Percentiles rank a stretch among this genome's conserved stretches.
Conservation (phyloP, 2,329 filamentous ascomycete species). For the Diplodia seriata region DNA sequence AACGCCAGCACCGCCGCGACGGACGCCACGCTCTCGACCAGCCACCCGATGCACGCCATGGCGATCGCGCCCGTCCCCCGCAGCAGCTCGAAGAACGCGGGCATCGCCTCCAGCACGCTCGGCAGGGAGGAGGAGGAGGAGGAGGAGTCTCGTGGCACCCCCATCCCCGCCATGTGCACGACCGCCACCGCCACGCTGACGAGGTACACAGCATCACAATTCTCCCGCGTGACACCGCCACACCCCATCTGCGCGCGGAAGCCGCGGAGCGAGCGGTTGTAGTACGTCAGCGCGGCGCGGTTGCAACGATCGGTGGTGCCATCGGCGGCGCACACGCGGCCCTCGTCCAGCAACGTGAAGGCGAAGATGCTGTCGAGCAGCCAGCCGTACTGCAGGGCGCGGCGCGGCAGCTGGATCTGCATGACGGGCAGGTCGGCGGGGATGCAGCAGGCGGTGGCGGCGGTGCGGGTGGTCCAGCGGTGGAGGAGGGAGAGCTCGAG, state of each 20-base stretch:
- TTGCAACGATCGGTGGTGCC: too few relatives aligned
- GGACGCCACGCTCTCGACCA: neutral
- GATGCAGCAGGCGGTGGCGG: slow-evolving; percentile 49
- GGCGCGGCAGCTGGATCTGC: slow-evolving; percentile 36
- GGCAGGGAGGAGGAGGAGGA: too few relatives aligned
- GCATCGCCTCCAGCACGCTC: neutral
- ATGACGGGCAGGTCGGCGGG: slow-evolving; percentile 49
- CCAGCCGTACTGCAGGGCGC: neutral
- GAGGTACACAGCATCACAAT: slow-evolving; percentile 41
- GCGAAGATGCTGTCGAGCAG: slow-evolving; percentile 3
- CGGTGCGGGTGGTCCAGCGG: slow-evolving; percentile 58
- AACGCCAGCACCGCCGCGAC: neutral
- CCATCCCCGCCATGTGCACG: neutral
- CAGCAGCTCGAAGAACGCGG: neutral
- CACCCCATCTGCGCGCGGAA: slow-evolving; percentile 43
- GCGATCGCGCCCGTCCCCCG: neutral
- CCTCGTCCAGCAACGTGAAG: slow-evolving; percentile 40
- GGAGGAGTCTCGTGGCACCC: too few relatives aligned
- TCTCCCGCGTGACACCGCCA: slow-evolving; percentile 39
- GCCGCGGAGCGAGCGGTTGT: slow-evolving; percentile 43
- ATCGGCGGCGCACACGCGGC: too few relatives aligned
- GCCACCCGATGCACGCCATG: neutral
- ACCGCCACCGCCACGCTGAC: neutral
- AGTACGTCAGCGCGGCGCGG: slow-evolving; percentile 46
- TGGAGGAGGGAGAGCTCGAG: slow-evolving; percentile 61